Base-by-base conservation (phyloP, 2,329 filamentous ascomycete species). In the Diplocarpon mali region DNA sequence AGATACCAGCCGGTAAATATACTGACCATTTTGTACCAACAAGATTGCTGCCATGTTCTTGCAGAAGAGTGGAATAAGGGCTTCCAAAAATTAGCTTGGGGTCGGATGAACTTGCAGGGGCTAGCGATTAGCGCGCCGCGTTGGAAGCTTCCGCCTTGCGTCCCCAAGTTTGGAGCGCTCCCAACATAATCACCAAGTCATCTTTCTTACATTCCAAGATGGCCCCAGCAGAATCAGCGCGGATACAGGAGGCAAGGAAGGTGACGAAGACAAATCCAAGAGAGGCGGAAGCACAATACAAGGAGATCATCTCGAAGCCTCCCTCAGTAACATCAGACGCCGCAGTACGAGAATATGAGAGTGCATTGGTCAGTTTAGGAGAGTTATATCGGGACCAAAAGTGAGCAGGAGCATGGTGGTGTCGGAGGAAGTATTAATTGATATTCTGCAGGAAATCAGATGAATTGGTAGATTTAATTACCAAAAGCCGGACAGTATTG, bases 311-410 rank as follows among this genome's bases (percentile, higher is more conserved):
- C 55, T 81, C 87, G 42, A 83, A 85, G 67, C 80, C 86, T 31
- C 88, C 89, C 16, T 85, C 85, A 42, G 79, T 83, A 48, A 92
- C 80, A 48, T 80, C 77, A 50, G 92, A 98, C 66, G 78, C 83
- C 31, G 86, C 89, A 48, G 80, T 90, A 55, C 82, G 85, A 65
- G 87, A 95, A 65, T 98, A 95, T 60, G 92, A 98, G 71, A 75
- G 75, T 56, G 88, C 92, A 20, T 68, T 98, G 63, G 76, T 95
- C 61, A 85, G 83, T 54, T 69, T 98, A 62, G 92, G 92, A 59
- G 85, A 93, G 75, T 75, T 96, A 55, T 95, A 95, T 67, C 78
- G 88, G 57, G 88, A 95, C 67, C 78, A 85, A 68, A 85, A 84
- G 80, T 84, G 67, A 66, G 80, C 29, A 17, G 20, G 15, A 36